These are phyloP conservation scores for Paraphoma sp. DNA, from an alignment of 2,329 filamentous ascomycete species.

Conservation along the genomic window DNA sequence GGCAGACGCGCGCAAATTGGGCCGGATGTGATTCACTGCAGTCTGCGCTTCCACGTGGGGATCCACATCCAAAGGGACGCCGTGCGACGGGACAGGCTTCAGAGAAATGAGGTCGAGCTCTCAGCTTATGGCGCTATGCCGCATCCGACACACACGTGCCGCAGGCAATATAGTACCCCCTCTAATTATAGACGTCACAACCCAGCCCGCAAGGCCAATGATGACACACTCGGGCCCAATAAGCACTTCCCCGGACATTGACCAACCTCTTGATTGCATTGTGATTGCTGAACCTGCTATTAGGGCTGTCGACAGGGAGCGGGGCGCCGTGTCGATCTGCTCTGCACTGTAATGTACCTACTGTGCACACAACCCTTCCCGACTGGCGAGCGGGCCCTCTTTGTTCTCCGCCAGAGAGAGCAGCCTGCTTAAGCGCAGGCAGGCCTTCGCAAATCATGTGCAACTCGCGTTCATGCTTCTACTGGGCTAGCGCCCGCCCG, in stretches of 20 bases:
- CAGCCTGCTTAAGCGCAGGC: constrained; percentile 22
- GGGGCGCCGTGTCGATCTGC: constrained; percentile 12
- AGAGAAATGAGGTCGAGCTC: constrained; percentile 26
- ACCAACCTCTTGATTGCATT: constrained; percentile 14
- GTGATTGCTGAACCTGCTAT: constrained; percentile 16
- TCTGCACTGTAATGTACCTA: constrained; percentile 19
- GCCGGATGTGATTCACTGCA: constrained; percentile 9
- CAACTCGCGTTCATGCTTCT: constrained; percentile 30
- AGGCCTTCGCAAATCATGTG: constrained; percentile 36
- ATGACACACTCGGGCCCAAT: constrained; percentile 29
- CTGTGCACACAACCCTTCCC: constrained; percentile 18
- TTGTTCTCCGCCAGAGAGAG: neutral
- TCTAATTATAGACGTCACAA: constrained; percentile 41
- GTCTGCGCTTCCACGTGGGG: constrained; percentile 42
- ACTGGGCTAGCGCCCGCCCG: constrained; percentile 37
- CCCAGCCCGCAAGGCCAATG: constrained; percentile 16
- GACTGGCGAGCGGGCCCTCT: neutral
- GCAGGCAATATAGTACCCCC: constrained; percentile 38
- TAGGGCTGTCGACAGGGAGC: constrained; percentile 29
- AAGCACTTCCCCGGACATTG: constrained; percentile 25
- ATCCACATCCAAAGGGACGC: constrained; percentile 32
- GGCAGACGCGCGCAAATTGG: constrained; percentile 4
- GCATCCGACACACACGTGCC: constrained; percentile 41
- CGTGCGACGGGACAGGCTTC: constrained; percentile 30
- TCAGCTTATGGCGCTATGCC: constrained; percentile 37